Percentiles rank a stretch among this genome's conserved stretches.
phyloP scores from a whole-genome alignment of 1,284 basidiomycete species.

The Neolentinus lepideus region DNA sequence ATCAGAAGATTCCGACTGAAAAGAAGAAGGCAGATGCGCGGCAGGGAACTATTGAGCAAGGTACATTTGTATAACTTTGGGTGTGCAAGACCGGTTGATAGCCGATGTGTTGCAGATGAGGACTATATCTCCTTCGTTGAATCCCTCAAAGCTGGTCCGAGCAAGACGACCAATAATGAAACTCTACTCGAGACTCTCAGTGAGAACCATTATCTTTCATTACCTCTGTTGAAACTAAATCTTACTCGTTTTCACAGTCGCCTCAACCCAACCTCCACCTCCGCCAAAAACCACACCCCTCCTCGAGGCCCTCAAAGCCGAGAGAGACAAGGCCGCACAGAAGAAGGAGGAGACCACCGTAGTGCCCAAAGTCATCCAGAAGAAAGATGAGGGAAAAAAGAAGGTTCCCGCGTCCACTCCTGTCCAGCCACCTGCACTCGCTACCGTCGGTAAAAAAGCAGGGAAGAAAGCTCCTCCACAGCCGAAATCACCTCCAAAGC shows the following conservation, averaged over 20 bases:
- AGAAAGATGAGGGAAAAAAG: slow-evolving; percentile 51
- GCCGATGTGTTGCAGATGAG: slow-evolving; percentile 19
- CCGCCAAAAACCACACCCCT: slow-evolving; percentile 79
- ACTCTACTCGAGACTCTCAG: slow-evolving; percentile 56
- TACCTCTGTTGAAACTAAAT: slow-evolving; percentile 4
- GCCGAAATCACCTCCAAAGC: slow-evolving; percentile 7
- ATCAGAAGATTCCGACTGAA: slow-evolving; percentile 76
- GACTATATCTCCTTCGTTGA: slow-evolving; percentile 70
- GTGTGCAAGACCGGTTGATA: neutral
- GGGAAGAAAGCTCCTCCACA: slow-evolving; percentile 31
- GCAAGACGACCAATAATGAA: slow-evolving; percentile 42
- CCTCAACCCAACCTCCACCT: slow-evolving; percentile 46
- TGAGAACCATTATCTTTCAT: slow-evolving; percentile 25
- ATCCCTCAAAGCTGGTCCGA: slow-evolving; percentile 40
- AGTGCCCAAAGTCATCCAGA: slow-evolving; percentile 23
- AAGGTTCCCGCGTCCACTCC: slow-evolving; percentile 20
- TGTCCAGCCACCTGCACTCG: slow-evolving; percentile 7
- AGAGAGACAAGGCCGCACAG: slow-evolving; percentile 50
- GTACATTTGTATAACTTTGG: slow-evolving; percentile 23
- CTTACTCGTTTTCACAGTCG: slow-evolving; percentile 34
- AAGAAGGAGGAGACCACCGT: slow-evolving; percentile 66
- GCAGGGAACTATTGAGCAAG: slow-evolving; percentile 74
- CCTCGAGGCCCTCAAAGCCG: slow-evolving; percentile 81
- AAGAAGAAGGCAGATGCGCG: slow-evolving; percentile 68
- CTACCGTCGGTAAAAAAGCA: slow-evolving; percentile 29